Conservation (phyloP, 768 basidiomycete genomes). For the Lanmaoa rubissima region DNA sequence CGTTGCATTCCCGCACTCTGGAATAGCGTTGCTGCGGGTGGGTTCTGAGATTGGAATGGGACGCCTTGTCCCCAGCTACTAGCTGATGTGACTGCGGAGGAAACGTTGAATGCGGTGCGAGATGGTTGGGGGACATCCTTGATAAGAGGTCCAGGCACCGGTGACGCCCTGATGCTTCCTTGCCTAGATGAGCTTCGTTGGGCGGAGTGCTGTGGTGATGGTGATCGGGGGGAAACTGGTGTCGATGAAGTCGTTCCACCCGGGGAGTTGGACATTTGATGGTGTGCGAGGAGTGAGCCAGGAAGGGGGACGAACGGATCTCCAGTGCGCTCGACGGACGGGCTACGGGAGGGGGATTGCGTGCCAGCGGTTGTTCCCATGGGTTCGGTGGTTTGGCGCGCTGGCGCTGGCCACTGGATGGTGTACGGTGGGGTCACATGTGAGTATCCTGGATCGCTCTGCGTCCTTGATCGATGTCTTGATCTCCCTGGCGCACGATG, state of each 20-base stretch:
- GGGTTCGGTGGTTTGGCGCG: slow-evolving; percentile 22
- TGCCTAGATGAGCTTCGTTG: slow-evolving; percentile 21
- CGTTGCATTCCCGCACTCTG: slow-evolving; percentile 14
- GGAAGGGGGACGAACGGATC: slow-evolving; percentile 12
- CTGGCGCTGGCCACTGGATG: slow-evolving; percentile 25
- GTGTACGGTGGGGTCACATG: slow-evolving; percentile 24
- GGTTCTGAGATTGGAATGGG: slow-evolving; percentile 1
- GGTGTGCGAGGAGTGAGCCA: slow-evolving; percentile 9
- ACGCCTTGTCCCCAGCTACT: slow-evolving; percentile 2
- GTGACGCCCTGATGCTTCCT: slow-evolving; percentile 17
- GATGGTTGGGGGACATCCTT: slow-evolving; percentile 21
- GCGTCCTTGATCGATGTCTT: slow-evolving; percentile 10
- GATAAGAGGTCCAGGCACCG: slow-evolving; percentile 11
- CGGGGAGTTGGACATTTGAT: slow-evolving; percentile 5
- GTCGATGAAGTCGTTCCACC: slow-evolving; percentile 7
- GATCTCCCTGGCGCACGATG: slow-evolving; percentile 12
- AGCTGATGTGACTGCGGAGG: slow-evolving; percentile 5
- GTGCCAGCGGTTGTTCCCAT: neutral
- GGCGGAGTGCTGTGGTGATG: slow-evolving; percentile 18
- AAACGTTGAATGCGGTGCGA: slow-evolving; percentile 12
- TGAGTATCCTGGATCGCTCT: slow-evolving; percentile 26
- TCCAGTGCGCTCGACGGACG: slow-evolving; percentile 20
- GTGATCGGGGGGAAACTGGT: slow-evolving; percentile 17
- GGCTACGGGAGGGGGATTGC: slow-evolving; percentile 20
- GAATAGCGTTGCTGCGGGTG: neutral